Base-by-base conservation (phyloP, 208 protist genomes). In the Leptomonas seymouri region DNA sequence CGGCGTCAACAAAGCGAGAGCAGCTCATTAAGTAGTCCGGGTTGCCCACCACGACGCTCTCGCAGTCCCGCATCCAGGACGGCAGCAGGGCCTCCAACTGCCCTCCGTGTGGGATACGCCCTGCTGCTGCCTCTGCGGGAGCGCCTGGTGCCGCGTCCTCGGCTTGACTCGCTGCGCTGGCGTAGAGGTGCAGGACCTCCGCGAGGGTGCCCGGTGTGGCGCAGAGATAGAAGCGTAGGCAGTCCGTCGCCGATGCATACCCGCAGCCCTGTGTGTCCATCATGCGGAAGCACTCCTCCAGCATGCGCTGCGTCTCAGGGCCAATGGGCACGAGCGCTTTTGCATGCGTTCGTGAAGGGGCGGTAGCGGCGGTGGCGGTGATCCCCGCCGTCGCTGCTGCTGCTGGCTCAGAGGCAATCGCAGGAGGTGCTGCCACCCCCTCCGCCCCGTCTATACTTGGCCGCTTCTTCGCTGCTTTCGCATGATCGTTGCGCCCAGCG, bases 211-310 rank as follows among this genome's bases (percentile, higher is more conserved):
- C 31, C 16, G 67, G n/a, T 4, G 67, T 80, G 31, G 69, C 72
- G 54, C 69, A 77, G 42, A 53, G n/a, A 28, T 76, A 72, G 42
- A 84, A 84, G 49, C 69, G 62, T 9, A 63, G 48, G 63, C 69
- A 76, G 65, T 84, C 78, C 12, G 57, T 50, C 5, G 66, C 55
- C 36, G 76, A 74, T 28, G 84, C 67, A 56, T 67, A 75, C n/a
- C 82, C 82, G 28, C 61, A 67, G 30, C 53, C 74, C 20, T 51
- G 34, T 27, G 67, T 67, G 54, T 87, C 78, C 57, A 84, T 84
- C 63, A 87, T 74, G 34, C 74, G 71, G 46, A 87, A 87, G 53
- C 82, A 87, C 75, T 87, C 77, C 58, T 61, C 70, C 23, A 87
- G 65, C 78, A 80, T 78, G 16, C 56, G 58, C 31, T 72, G 65